Base-by-base conservation (phyloP, 2,329 filamentous ascomycete genomes). In the Aulographum hederae region DNA sequence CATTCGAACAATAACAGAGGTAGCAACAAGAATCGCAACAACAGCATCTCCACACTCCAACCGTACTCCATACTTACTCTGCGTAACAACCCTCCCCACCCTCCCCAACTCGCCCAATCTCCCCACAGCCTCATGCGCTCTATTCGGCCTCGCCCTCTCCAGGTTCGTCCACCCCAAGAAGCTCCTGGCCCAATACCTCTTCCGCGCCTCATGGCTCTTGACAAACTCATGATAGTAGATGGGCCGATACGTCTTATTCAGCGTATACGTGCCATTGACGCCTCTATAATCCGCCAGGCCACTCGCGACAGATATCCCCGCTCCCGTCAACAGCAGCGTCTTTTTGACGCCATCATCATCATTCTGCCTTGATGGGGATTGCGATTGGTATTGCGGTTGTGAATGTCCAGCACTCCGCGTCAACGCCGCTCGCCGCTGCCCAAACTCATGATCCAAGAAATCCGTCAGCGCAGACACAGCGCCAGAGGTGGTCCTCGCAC, bases 191-290 rank as follows among this genome's bases (percentile, higher is more conserved):
- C 89, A 98, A 51, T 98, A 98, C 38, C 89, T 64, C 54, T 94
- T 89, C 40, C 89, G 65, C 10, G 79, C 73, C 50, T 85, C 80
- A 54, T 95, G 86, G 40, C 61, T 78, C 29, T 65, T 59, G 27
- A 82, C 54, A 47, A 95, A 98, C 51, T 98, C 89, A 51, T 82
- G 73, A 52, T 79, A 85, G 58, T 92, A 98, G 41, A 93, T 91
- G 19, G 86, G 89, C 2, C 79, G 72, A 48, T 92, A 94, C 11
- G 70, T 72, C 57, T 79, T 82, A 58, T 95, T 95, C 46, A 89
- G 66, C 27, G 82, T 76, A 50, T 98, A 98, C 6, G 86, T 95
- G 38, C 89, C 89, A 41, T 85, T 79, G 31, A 69, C 65, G 14
- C 89, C 89, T 34, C 89, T 67, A 52, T 98, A 98, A 55, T 98